Percentiles rank a stretch among this genome's conserved stretches.
Conservation (phyloP, 176 grass and related monocot species). For the Elaeis guineensis region DNA sequence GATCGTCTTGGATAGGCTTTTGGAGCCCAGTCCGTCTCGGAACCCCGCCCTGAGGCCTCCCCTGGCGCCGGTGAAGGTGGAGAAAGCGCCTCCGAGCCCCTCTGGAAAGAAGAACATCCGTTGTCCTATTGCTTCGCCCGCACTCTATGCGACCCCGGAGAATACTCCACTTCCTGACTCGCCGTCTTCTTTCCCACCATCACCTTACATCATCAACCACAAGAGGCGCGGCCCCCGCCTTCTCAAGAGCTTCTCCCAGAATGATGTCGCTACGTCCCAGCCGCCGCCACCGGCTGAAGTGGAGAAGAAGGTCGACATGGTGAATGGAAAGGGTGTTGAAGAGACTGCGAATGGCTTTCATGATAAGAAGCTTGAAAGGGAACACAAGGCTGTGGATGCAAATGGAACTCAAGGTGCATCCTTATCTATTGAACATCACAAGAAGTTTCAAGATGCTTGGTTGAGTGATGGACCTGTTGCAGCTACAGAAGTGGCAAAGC, state of each 20-base stretch:
- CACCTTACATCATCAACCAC: slow-evolving; percentile 83
- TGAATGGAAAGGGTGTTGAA: background rate
- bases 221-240: slow-evolving; percentile 65
- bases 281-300: background rate
- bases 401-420: slow-evolving; percentile 16
- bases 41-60: no score
- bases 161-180: slow-evolving; percentile 57
- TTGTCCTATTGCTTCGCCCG: slow-evolving; percentile 36
- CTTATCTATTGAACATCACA: slow-evolving; percentile 22
- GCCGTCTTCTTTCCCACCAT: slow-evolving; percentile 55
- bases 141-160: slow-evolving; percentile 64
- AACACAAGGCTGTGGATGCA: slow-evolving; percentile 19
- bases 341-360: background rate
- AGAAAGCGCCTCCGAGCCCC: no score
- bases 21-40: no score
- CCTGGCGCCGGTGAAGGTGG: no score
- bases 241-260: slow-evolving; percentile 31
- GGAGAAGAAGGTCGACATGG: background rate
- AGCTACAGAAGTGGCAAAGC: slow-evolving; percentile 26
- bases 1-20: no score
- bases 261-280: slow-evolving; percentile 17
- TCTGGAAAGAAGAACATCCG: background rate
- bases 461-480: slow-evolving; percentile 8
- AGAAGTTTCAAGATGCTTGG: slow-evolving; percentile 3
- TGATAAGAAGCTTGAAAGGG: slow-evolving; percentile 8